A percentile compares a stretch with the other conserved stretches of the same genome.
Conservation (phyloP, 2,329 filamentous ascomycete genomes). For the Clarireedia homoeocarpa region DNA sequence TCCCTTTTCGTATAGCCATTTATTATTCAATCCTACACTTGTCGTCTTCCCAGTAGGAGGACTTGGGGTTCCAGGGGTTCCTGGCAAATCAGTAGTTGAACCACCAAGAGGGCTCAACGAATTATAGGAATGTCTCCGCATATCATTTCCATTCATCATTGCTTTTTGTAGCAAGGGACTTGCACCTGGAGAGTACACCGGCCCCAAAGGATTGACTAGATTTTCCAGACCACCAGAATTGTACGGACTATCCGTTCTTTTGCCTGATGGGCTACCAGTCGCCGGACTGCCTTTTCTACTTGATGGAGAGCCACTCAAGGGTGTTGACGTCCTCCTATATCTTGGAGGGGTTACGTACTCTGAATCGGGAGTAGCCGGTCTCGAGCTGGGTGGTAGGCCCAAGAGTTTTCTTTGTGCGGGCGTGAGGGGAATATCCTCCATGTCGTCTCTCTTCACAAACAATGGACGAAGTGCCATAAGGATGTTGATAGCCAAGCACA, state of each 20-base stretch:
- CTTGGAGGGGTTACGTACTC: slow-evolving; percentile 79
- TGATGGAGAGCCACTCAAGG: slow-evolving; percentile 48
- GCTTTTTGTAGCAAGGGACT: slow-evolving; percentile 63
- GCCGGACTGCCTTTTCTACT: slow-evolving; percentile 47
- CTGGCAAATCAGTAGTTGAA: slow-evolving; percentile 33
- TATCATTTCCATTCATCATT: slow-evolving; percentile 39
- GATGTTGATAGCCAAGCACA: slow-evolving; percentile 64
- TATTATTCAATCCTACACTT: slow-evolving; percentile 76
- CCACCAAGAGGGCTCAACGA: slow-evolving; percentile 46
- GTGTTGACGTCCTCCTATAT: slow-evolving; percentile 68
- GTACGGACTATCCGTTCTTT: not conserved
- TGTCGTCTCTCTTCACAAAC: slow-evolving; percentile 62
- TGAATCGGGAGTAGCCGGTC: slow-evolving; percentile 58
- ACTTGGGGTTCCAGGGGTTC: slow-evolving; percentile 60
- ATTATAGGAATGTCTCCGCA: slow-evolving; percentile 56
- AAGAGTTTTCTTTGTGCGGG: slow-evolving; percentile 80
- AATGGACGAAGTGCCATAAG: slow-evolving; percentile 63
- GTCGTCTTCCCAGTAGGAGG: slow-evolving; percentile 57
- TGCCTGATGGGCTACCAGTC: slow-evolving; percentile 18
- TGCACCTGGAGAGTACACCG: slow-evolving; percentile 42
- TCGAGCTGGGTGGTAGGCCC: slow-evolving; percentile 62
- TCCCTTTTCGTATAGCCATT: slow-evolving; percentile 89
- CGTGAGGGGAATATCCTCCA: slow-evolving; percentile 85
- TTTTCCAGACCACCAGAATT: not conserved
- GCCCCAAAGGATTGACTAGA: slow-evolving; percentile 29